Percentiles rank a stretch among this genome's conserved stretches.
phyloP scores from a whole-genome alignment of 192 early-diverging fungal genomes.

The Mycoemilia scoparia region DNA sequence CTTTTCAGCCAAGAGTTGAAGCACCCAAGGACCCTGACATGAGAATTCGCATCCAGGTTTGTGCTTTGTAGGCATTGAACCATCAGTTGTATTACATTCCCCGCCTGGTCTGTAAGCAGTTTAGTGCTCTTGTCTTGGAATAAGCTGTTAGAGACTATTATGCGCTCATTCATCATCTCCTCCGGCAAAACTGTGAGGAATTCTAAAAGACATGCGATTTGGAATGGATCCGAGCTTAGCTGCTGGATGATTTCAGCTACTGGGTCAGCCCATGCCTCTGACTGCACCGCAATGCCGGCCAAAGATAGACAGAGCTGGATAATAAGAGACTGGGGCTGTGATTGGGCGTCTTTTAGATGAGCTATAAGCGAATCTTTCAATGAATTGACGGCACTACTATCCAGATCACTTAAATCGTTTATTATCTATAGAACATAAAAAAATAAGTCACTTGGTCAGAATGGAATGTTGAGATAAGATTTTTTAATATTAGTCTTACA shows the following conservation, averaged over 20 bases:
- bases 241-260: slow-evolving; percentile 50
- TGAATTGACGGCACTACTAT: slow-evolving; percentile 33
- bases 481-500: too few species aligned
- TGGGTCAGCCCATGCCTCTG: slow-evolving; percentile 65
- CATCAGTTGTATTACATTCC: slow-evolving; percentile 53
- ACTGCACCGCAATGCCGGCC: slow-evolving; percentile 68
- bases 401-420: slow-evolving; percentile 60
- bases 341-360: slow-evolving; percentile 36
- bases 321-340: slow-evolving; percentile 42
- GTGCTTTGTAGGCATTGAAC: slow-evolving; percentile 44
- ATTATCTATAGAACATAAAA: slow-evolving; percentile 51
- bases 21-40: slow-evolving; percentile 47
- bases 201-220: slow-evolving; percentile 50
- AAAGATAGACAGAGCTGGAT: slow-evolving; percentile 69
- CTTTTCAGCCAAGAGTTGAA: slow-evolving; percentile 69
- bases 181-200: slow-evolving; percentile 77
- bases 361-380: slow-evolving; percentile 64
- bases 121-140: slow-evolving; percentile 33
- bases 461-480: slow-evolving; percentile 1
- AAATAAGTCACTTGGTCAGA: neutral
- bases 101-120: slow-evolving; percentile 44
- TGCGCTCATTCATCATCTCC: slow-evolving; percentile 53
- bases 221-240: slow-evolving; percentile 42
- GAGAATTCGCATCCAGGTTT: slow-evolving; percentile 34
- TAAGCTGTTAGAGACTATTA: slow-evolving; percentile 40